A percentile compares a stretch with the other conserved stretches of the same genome.
Conservation (phyloP, 208 protist species). For the Leptomonas seymouri region DNA sequence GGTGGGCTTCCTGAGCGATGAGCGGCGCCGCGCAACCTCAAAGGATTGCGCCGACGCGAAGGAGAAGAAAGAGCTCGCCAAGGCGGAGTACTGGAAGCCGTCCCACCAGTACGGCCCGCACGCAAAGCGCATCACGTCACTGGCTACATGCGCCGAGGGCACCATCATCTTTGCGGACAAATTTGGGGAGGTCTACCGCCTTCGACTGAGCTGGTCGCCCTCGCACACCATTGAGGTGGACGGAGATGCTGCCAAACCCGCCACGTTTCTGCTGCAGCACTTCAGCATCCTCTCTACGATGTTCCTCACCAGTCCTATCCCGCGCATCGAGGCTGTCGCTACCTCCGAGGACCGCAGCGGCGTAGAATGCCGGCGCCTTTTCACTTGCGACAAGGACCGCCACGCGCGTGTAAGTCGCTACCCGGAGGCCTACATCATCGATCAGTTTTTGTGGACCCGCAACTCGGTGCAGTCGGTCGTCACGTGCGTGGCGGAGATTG, state of each 20-base stretch:
- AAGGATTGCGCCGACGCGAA: neutral
- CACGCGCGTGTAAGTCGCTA: conserved; percentile 82
- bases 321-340: conserved; percentile 36
- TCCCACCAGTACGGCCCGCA: conserved; percentile 79
- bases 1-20: conserved; percentile 20
- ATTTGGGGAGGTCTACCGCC: conserved; percentile 87
- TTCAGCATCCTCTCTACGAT: conserved; percentile 81
- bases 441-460: conserved; percentile 83
- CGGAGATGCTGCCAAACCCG: conserved; percentile 41
- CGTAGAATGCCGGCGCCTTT: conserved; percentile 54
- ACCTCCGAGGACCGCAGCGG: conserved; percentile 31
- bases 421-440: conserved; percentile 77
- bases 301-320: conserved; percentile 62
- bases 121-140: conserved; percentile 81
- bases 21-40: neutral
- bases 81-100: conserved; percentile 44
- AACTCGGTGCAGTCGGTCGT: conserved; percentile 46
- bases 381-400: conserved; percentile 86
- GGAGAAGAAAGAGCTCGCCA: conserved; percentile 16
- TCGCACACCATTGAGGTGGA: conserved; percentile 53
- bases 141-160: conserved; percentile 53
- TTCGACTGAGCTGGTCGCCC: conserved; percentile 59
- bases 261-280: conserved; percentile 81
- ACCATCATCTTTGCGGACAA: conserved; percentile 89
- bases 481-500: conserved; percentile 76